Evolutionary conservation across 208 protist species (phyloP).

Genomic region (Herpetomonas samuelpessoai): DNA sequence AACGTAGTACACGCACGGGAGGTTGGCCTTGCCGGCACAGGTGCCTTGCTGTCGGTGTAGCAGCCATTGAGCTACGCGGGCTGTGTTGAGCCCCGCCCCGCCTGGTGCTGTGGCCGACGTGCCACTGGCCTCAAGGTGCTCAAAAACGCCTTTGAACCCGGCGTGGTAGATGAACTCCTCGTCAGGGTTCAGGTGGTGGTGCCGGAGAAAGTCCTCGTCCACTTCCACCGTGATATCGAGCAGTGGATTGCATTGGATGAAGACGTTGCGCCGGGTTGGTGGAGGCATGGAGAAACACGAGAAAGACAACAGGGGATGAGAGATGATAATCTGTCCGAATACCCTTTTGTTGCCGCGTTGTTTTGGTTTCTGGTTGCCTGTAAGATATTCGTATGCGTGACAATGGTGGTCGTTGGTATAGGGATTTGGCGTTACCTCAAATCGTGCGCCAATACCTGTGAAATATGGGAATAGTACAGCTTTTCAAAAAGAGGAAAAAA

Average conservation of each 20-base stretch:
- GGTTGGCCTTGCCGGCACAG: neutral
- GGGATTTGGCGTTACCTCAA: no score
- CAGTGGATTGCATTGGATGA: slow-evolving; percentile 83
- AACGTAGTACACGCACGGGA: slow-evolving; percentile 13
- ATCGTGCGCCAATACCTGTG: no score
- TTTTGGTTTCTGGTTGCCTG: no score
- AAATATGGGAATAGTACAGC: no score
- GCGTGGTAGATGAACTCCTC: neutral
- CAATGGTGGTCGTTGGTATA: no score
- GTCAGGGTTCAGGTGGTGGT: slow-evolving; percentile 46
- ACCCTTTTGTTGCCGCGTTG: no score
- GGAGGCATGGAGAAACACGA: no score
- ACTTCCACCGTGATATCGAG: slow-evolving; percentile 92
- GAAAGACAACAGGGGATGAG: no score
- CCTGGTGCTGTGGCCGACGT: slow-evolving; percentile 87
- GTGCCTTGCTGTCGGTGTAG: slow-evolving; percentile 2
- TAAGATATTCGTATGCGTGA: no score
- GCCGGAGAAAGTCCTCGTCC: slow-evolving; percentile 43
- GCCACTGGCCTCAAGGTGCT: slow-evolving; percentile 29
- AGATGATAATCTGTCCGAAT: no score
- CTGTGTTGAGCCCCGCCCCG: slow-evolving; percentile 91
- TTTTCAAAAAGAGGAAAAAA: slow-evolving; percentile 6
- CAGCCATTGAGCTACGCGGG: slow-evolving; percentile 69
- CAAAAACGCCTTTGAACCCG: slow-evolving; percentile 48
- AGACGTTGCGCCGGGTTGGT: no score